phyloP scores from a whole-genome alignment of 169 alveolate genomes.

The Plasmodium malariae region DNA sequence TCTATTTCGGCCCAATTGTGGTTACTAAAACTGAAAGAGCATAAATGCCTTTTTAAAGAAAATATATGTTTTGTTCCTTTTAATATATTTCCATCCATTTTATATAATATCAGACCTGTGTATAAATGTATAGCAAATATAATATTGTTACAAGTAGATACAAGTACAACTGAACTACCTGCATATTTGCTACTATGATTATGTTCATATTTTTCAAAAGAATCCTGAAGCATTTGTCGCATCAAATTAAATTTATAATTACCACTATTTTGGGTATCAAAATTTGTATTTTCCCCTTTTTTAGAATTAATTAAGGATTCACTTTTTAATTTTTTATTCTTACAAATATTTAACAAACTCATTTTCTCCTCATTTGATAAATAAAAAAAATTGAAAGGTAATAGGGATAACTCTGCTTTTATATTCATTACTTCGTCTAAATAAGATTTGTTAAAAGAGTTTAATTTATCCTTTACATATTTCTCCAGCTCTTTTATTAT shows the following conservation, averaged over 20 bases:
- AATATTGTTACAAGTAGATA: constrained; percentile 46
- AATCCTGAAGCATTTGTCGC: constrained; percentile 11
- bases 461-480: constrained; percentile 53
- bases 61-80: neutral
- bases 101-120: constrained; percentile 63
- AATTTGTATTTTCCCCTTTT: neutral
- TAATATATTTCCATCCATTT: constrained; percentile 65
- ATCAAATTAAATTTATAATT: constrained; percentile 2
- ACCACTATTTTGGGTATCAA: neutral
- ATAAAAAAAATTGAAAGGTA: constrained; percentile 55
- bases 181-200: constrained; percentile 57
- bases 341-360: constrained; percentile 21
- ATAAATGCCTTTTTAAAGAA: constrained; percentile 14
- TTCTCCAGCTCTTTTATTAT: constrained; percentile 40
- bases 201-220: constrained; percentile 23
- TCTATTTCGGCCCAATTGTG: constrained; percentile 69
- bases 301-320: neutral
- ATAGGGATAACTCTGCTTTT: constrained; percentile 32
- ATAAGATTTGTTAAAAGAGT: constrained; percentile 28
- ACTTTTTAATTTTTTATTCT: constrained; percentile 3
- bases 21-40: constrained; percentile 13
- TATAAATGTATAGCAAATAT: constrained; percentile 67
- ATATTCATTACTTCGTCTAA: constrained; percentile 44
- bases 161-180: constrained; percentile 43
- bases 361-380: constrained; percentile 44